Conservation (phyloP, 2,329 filamentous ascomycete genomes). For the Tolypocladium paradoxum region DNA sequence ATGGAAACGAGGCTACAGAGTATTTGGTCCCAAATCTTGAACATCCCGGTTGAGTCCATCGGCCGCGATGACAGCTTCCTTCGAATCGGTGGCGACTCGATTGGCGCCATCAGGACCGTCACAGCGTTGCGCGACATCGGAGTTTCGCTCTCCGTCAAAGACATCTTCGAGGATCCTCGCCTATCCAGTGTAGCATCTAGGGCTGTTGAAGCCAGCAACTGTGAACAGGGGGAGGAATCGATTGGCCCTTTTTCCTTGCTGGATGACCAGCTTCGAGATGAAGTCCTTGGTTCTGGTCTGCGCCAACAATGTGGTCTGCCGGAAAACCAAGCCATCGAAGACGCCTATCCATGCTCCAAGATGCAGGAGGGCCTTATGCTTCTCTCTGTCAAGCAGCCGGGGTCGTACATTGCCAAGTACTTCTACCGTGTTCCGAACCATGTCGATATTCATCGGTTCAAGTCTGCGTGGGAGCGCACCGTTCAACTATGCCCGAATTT, state of each 20-base stretch:
- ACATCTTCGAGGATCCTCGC: slow-evolving; percentile 2
- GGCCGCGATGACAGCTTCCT: slow-evolving; percentile 7
- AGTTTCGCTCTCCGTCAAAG: slow-evolving; percentile 10
- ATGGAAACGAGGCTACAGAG: slow-evolving; percentile 3
- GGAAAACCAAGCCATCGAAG: slow-evolving; percentile 8
- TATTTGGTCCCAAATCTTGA: slow-evolving; percentile 8
- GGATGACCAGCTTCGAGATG: too few relatives aligned
- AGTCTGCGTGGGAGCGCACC: slow-evolving; percentile 14
- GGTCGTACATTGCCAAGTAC: slow-evolving; percentile 23
- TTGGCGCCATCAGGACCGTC: slow-evolving; percentile 7
- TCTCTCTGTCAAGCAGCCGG: slow-evolving; percentile 17
- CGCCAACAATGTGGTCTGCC: background rate
- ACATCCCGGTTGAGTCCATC: slow-evolving; percentile 3
- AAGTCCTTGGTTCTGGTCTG: too few relatives aligned
- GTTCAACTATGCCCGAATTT: slow-evolving; percentile 2
- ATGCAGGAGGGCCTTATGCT: slow-evolving; percentile 28
- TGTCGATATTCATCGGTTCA: slow-evolving; percentile 13
- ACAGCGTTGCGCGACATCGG: background rate
- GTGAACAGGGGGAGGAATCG: too few relatives aligned
- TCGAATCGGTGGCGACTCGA: slow-evolving; percentile 24
- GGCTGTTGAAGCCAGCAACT: slow-evolving; percentile 8
- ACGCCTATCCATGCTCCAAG: slow-evolving; percentile 25
- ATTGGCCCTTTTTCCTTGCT: too few relatives aligned
- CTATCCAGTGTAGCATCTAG: background rate
- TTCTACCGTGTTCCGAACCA: slow-evolving; percentile 9